Percentiles rank a stretch among this genome's conserved stretches.
phyloP scores from a whole-genome alignment of 352 stramenopile species.

The Thraustochytrium striatum region DNA sequence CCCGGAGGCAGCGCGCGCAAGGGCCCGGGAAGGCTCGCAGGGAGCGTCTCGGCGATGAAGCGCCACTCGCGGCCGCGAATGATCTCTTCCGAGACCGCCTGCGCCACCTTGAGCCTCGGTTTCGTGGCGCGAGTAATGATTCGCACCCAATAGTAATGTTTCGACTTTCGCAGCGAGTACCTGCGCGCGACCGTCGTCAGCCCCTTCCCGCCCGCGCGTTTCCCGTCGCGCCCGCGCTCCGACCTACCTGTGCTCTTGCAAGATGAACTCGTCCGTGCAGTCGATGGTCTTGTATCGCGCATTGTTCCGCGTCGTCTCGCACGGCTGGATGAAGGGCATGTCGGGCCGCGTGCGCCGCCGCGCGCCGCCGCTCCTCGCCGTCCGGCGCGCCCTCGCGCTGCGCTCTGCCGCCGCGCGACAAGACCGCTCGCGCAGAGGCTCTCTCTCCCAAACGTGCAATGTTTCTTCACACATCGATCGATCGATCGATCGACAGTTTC shows the following conservation, averaged over 20 bases:
- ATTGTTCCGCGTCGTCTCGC: background rate
- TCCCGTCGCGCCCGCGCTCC: no score
- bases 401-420: no score
- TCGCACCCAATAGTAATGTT: slow-evolving; percentile 31
- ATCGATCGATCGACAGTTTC: background rate
- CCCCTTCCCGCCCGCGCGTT: no score
- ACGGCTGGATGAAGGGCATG: slow-evolving; percentile 40
- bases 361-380: no score
- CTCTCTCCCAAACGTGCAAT: background rate
- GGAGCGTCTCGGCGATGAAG: slow-evolving; percentile 32
- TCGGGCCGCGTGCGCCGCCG: background rate
- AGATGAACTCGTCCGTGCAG: slow-evolving; percentile 28
- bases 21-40: background rate
- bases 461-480: background rate
- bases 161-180: slow-evolving; percentile 23
- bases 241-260: slow-evolving; percentile 38
- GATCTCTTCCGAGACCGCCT: background rate
- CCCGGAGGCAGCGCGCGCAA: background rate
- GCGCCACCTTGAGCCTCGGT: slow-evolving; percentile 22
- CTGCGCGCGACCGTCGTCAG: no score
- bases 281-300: slow-evolving; percentile 30
- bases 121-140: slow-evolving; percentile 30
- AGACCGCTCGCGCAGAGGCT: background rate
- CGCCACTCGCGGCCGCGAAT: slow-evolving; percentile 32
- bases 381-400: no score